A percentile compares a stretch with the other conserved stretches of the same genome.
These are phyloP conservation scores for Cerrena zonata DNA, from an alignment of 1,284 basidiomycete genomes.

Conservation along the genomic window DNA sequence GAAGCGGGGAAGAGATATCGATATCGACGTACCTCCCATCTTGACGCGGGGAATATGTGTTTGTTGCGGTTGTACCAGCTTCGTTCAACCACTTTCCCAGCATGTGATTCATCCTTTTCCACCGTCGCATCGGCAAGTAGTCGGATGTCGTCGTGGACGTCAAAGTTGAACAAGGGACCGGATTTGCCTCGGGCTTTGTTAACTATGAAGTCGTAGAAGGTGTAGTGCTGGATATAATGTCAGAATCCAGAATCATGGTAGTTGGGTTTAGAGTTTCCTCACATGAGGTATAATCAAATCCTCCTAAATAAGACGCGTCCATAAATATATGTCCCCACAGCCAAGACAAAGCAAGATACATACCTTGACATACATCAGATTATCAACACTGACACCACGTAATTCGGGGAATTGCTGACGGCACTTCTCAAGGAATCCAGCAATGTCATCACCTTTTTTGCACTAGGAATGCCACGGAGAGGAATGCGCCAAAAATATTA, in stretches of 20 bases:
- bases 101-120: conserved; percentile 98
- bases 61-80: conserved; percentile 96
- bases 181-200: conserved; percentile 98
- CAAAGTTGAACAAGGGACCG: conserved; percentile 96
- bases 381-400: conserved; percentile 84
- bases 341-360: conserved; percentile 16
- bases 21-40: conserved; percentile 80
- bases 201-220: conserved; percentile 97
- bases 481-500: neutral
- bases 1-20: too few relatives aligned
- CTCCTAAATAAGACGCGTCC: conserved; percentile 50
- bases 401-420: conserved; percentile 90
- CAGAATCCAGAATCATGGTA: neutral
- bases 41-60: conserved; percentile 92
- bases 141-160: conserved; percentile 97
- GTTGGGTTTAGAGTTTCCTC: conserved; percentile 21
- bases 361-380: conserved; percentile 97
- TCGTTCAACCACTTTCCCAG: conserved; percentile 95
- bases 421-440: conserved; percentile 87
- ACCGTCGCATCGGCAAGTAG: conserved; percentile 90
- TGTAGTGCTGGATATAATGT: conserved; percentile 71
- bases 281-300: conserved; percentile 94
- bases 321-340: conserved; percentile 3
- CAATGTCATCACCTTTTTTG: conserved; percentile 95
- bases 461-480: conserved; percentile 56